These are phyloP conservation scores for Sphaerulina musiva DNA, from an alignment of 2,329 filamentous ascomycete genomes.

Conservation along the genomic window DNA sequence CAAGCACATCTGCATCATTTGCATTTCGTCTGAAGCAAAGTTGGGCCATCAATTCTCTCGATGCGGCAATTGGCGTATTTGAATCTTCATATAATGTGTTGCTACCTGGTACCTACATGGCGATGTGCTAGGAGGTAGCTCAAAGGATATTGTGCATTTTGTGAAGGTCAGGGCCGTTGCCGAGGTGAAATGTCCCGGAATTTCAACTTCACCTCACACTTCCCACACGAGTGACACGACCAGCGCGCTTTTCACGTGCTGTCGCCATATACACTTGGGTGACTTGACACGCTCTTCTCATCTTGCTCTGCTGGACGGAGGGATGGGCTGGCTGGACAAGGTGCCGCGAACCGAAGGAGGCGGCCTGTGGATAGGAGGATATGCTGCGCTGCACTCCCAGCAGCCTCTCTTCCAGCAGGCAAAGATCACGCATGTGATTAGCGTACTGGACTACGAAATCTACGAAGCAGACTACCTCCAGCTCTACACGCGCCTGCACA, in stretches of 20 bases:
- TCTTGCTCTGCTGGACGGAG: background rate
- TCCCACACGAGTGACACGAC: too few relatives aligned
- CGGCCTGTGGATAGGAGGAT: constrained; percentile 37
- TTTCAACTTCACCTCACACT: too few relatives aligned
- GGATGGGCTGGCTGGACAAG: constrained; percentile 38
- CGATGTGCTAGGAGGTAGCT: constrained; percentile 6
- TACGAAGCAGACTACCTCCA: constrained; percentile 54
- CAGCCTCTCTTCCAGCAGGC: constrained; percentile 59
- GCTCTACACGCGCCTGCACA: constrained; percentile 56
- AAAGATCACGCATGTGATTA: constrained; percentile 76
- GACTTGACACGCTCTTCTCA: too few relatives aligned
- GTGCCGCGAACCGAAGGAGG: constrained; percentile 32
- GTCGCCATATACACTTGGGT: too few relatives aligned
- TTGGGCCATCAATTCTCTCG: background rate
- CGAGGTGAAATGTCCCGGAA: too few relatives aligned
- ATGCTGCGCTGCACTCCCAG: constrained; percentile 34
- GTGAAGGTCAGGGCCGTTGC: too few relatives aligned
- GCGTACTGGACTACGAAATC: constrained; percentile 46
- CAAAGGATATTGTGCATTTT: too few relatives aligned
- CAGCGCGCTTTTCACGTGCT: too few relatives aligned
- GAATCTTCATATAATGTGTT: background rate
- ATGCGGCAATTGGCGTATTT: constrained; percentile 10
- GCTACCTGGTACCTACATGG: constrained; percentile 6
- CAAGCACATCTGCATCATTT: constrained; percentile 4
- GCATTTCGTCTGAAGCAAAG: constrained; percentile 7